Conservation (phyloP, 2,329 filamentous ascomycete species). For the Trichoderma sp. region DNA sequence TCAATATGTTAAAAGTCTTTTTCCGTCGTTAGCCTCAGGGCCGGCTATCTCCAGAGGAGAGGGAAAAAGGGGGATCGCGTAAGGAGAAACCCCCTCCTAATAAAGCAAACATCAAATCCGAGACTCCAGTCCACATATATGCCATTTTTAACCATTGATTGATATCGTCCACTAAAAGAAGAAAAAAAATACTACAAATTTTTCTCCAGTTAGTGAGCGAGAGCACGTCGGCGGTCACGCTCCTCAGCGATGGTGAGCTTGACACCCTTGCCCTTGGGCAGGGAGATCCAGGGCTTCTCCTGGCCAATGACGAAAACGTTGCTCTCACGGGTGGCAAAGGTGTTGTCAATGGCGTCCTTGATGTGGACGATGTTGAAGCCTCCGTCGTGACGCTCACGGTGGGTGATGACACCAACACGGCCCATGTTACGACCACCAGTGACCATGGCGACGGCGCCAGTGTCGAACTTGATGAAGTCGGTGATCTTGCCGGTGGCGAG, state of each 20-base stretch:
- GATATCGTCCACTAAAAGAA: constrained; percentile 23
- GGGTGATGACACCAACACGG: constrained; percentile 99
- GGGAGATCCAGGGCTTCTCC: constrained; percentile 98
- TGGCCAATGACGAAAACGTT: constrained; percentile 99
- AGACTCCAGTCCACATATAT: constrained; percentile 41
- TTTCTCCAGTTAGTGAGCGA: constrained; percentile 44
- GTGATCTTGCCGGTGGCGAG: constrained; percentile 94
- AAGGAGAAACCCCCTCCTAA: constrained; percentile 16
- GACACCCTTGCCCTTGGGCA: constrained; percentile 99
- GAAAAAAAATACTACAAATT: background rate
- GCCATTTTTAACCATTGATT: constrained; percentile 26
- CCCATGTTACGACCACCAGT: constrained; percentile 99
- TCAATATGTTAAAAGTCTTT: constrained; percentile 30
- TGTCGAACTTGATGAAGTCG: constrained; percentile 99
- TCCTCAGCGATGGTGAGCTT: constrained; percentile 99
- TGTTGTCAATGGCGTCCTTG: constrained; percentile 99
- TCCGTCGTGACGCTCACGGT: constrained; percentile 99
- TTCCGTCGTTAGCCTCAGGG: constrained; percentile 38
- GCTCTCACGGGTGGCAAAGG: constrained; percentile 97
- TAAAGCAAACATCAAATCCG: constrained; percentile 41
- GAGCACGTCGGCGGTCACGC: constrained; percentile 85
- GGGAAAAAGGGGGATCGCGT: constrained; percentile 21
- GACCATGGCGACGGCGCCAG: constrained; percentile 95
- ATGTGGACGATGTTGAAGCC: constrained; percentile 99
- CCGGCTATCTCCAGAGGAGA: constrained; percentile 38